A percentile compares a stretch with the other conserved stretches of the same genome.
phyloP scores from a whole-genome alignment of 495 filamentous ascomycete genomes.

The Xylaria castorea region DNA sequence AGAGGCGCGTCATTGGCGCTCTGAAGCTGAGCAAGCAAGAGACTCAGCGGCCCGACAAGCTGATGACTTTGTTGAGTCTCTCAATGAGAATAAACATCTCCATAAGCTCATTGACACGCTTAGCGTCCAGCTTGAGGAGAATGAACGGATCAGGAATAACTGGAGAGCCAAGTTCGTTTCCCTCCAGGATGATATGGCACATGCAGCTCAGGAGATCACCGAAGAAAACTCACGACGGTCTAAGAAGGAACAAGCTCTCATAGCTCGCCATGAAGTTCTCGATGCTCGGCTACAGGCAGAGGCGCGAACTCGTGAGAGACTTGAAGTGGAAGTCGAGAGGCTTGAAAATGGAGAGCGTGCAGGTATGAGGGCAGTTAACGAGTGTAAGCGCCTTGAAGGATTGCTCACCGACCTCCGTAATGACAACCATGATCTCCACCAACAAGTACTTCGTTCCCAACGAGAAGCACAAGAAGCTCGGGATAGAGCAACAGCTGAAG shows the following conservation, averaged over 20 bases:
- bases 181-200: conserved; percentile 84
- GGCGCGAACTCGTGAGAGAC: conserved; percentile 73
- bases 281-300: conserved; percentile 79
- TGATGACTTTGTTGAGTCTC: conserved; percentile 47
- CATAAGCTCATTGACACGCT: conserved; percentile 71
- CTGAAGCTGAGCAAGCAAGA: conserved; percentile 54
- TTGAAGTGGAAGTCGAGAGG: conserved; percentile 78
- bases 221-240: conserved; percentile 78
- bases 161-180: conserved; percentile 81
- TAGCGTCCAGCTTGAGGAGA: conserved; percentile 81
- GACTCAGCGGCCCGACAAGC: conserved; percentile 50
- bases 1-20: conserved; percentile 56
- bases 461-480: conserved; percentile 83
- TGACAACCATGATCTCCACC: conserved; percentile 72
- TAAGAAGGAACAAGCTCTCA: conserved; percentile 74
- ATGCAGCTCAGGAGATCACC: conserved; percentile 74
- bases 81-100: conserved; percentile 59
- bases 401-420: conserved; percentile 67
- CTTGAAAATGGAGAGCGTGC: conserved; percentile 79
- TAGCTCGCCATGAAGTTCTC: conserved; percentile 78
- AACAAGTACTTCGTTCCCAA: conserved; percentile 71
- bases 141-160: conserved; percentile 74
- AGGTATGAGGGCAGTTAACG: conserved; percentile 62
- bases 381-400: conserved; percentile 68
- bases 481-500: conserved; percentile 75